phyloP scores from a whole-genome alignment of 1,284 basidiomycete species.

The Fomitopsis schrenkii region DNA sequence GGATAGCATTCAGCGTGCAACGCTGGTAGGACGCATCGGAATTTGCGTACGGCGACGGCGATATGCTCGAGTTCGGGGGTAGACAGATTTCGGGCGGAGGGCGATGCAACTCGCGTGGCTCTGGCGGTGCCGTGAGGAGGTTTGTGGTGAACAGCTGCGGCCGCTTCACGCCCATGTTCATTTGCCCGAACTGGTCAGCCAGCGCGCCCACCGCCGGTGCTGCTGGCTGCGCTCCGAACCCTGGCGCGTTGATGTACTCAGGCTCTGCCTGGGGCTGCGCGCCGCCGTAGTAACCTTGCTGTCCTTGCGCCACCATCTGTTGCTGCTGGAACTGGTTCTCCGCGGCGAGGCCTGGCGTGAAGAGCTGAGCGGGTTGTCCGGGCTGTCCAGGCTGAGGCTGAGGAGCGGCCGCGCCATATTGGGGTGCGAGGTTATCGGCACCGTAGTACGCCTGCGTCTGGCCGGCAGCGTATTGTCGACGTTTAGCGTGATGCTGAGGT shows the following conservation, averaged over 20 bases:
- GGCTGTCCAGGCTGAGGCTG: conserved; percentile 26
- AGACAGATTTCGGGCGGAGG: conserved; percentile 89
- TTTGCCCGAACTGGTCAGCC: conserved; percentile 82
- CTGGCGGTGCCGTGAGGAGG: conserved; percentile 85
- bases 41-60: conserved; percentile 77
- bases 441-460: conserved; percentile 87
- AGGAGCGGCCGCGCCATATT: conserved; percentile 31
- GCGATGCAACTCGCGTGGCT: conserved; percentile 78
- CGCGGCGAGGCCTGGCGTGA: conserved; percentile 77
- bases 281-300: conserved; percentile 43
- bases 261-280: conserved; percentile 39
- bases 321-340: conserved; percentile 64
- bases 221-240: conserved; percentile 53
- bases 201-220: conserved; percentile 58
- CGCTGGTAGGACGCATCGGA: conserved; percentile 93
- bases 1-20: conserved; percentile 88
- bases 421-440: conserved; percentile 37
- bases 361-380: conserved; percentile 60
- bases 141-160: conserved; percentile 81
- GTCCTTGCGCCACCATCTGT: conserved; percentile 34
- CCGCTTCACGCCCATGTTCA: conserved; percentile 75
- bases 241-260: conserved; percentile 55
- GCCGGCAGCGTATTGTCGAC: conserved; percentile 87
- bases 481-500: conserved; percentile 48
- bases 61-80: conserved; percentile 80